Conservation (phyloP, 2,329 filamentous ascomycete genomes). For the Trichophyton benhamiae region DNA sequence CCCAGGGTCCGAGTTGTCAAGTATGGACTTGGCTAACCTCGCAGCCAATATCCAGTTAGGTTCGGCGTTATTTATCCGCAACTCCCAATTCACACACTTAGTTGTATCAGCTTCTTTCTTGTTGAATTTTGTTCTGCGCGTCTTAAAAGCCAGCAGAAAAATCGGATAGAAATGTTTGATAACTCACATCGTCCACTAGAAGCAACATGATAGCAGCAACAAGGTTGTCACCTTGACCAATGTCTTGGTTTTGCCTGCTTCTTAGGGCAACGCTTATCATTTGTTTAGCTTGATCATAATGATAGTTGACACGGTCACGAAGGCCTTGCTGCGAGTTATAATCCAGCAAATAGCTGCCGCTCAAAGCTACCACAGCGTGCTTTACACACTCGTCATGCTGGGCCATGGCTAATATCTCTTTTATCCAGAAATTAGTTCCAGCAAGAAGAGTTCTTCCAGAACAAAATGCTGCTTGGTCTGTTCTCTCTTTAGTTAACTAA, state of each 20-base stretch:
- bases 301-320: not conserved
- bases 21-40: not conserved
- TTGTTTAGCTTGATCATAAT: not conserved
- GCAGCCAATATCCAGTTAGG: conserved; percentile 2
- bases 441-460: conserved; percentile 9
- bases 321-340: not conserved
- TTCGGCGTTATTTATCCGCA: not conserved
- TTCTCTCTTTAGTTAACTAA: not conserved
- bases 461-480: conserved; percentile 10
- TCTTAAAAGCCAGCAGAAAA: not conserved
- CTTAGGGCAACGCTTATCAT: not conserved
- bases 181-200: conserved; percentile 5
- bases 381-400: conserved; percentile 4
- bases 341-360: conserved; percentile 11
- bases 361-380: conserved; percentile 9
- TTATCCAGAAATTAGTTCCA: conserved; percentile 10
- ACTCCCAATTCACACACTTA: conserved; percentile 5
- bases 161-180: not conserved
- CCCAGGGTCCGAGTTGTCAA: not conserved
- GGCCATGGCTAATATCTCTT: conserved; percentile 9
- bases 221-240: not conserved
- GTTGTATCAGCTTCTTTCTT: not conserved
- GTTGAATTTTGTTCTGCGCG: not conserved
- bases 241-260: not conserved
- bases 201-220: not conserved